phyloP scores from a whole-genome alignment of 2,329 filamentous ascomycete species.

The Aspergillus candidus region DNA sequence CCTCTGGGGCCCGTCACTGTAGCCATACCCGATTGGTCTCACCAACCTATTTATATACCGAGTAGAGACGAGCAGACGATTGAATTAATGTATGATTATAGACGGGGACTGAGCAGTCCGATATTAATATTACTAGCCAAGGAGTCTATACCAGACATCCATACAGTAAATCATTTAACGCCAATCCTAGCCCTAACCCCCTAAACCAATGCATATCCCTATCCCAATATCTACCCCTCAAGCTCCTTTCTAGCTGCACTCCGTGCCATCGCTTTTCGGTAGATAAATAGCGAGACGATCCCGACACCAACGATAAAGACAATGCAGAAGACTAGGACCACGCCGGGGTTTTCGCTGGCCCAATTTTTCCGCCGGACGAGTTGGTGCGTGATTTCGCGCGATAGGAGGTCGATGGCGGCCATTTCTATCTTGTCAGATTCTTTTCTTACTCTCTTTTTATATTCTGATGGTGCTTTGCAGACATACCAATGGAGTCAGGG shows the following conservation, averaged over 20 bases:
- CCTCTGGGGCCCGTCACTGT: too few species aligned
- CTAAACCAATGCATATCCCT: neutral
- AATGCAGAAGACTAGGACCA: slow-evolving; percentile 58
- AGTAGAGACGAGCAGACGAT: too few species aligned
- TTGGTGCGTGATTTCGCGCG: slow-evolving; percentile 17
- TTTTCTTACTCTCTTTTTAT: neutral
- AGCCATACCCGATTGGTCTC: too few species aligned
- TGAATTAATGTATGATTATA: too few species aligned
- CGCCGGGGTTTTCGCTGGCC: slow-evolving; percentile 52
- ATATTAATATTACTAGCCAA: slow-evolving; percentile 1
- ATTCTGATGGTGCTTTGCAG: too few species aligned
- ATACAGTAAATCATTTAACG: neutral
- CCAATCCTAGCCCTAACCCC: too few species aligned
- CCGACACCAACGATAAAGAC: slow-evolving; percentile 51
- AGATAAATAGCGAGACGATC: slow-evolving; percentile 46
- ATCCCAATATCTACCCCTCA: slow-evolving; percentile 9
- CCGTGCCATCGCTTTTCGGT: slow-evolving; percentile 37
- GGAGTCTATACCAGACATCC: neutral
- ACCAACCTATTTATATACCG: too few species aligned
- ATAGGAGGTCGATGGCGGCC: slow-evolving; percentile 25
- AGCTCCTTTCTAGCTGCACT: slow-evolving; percentile 20
- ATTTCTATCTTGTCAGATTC: slow-evolving; percentile 9
- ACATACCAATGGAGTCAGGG: too few species aligned
- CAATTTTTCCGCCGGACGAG: slow-evolving; percentile 47
- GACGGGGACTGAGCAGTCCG: neutral